A percentile compares a stretch with the other conserved stretches of the same genome.
phyloP scores from a whole-genome alignment of 768 basidiomycete species.

The Cyclocybe cylindracea region DNA sequence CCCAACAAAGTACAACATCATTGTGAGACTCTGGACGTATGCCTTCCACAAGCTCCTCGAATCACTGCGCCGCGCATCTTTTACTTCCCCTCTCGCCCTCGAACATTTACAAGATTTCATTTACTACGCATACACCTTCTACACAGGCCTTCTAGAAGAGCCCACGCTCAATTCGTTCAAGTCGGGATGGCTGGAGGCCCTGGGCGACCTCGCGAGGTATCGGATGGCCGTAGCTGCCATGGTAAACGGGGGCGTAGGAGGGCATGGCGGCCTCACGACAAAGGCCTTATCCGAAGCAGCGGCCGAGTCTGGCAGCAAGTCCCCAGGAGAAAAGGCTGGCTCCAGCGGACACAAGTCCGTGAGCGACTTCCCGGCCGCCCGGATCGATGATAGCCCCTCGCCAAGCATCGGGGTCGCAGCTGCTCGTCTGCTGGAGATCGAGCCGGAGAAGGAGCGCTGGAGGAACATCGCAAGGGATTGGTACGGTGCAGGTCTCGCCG shows the following conservation, averaged over 20 bases:
- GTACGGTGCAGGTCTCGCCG: constrained; percentile 86
- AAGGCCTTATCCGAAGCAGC: constrained; percentile 55
- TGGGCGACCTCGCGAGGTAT: constrained; percentile 95
- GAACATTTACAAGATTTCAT: constrained; percentile 95
- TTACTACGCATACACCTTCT: constrained; percentile 93
- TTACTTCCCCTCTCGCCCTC: constrained; percentile 66
- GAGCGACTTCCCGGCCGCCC: constrained; percentile 50
- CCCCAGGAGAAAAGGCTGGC: constrained; percentile 13
- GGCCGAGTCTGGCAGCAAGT: constrained; percentile 15
- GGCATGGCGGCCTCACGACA: constrained; percentile 47
- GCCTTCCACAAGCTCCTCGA: constrained; percentile 91
- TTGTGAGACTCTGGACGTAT: constrained; percentile 89
- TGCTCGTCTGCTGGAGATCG: constrained; percentile 78
- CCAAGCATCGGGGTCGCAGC: constrained; percentile 88
- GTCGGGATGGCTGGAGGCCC: constrained; percentile 90
- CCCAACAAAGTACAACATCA: constrained; percentile 94
- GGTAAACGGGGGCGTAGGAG: constrained; percentile 52
- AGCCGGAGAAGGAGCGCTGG: constrained; percentile 93
- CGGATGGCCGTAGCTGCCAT: constrained; percentile 95
- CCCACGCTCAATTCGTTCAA: constrained; percentile 68
- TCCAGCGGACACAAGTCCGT: constrained; percentile 38
- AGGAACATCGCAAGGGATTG: constrained; percentile 86
- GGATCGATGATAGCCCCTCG: constrained; percentile 64
- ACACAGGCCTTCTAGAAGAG: constrained; percentile 88
- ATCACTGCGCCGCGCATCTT: constrained; percentile 83